Conservation (phyloP, 2,329 filamentous ascomycete genomes). For the Aureobasidium sp. region DNA sequence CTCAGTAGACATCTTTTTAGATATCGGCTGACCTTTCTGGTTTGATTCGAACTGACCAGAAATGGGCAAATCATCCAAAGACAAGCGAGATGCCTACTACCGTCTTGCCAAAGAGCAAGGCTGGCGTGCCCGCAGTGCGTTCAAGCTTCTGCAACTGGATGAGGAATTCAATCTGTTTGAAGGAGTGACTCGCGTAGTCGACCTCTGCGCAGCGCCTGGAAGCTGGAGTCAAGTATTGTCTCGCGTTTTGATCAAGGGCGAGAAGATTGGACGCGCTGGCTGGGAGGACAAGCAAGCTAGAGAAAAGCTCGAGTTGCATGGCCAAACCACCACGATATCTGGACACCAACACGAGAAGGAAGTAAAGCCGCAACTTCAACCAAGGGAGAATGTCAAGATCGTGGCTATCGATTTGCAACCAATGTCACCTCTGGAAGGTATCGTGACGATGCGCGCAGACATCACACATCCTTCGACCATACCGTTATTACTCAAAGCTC, state of each 20-base stretch:
- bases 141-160: conserved; percentile 93
- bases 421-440: conserved; percentile 87
- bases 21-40: too few relatives aligned
- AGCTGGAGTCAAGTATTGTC: conserved; percentile 98
- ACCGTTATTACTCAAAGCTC: conserved; percentile 72
- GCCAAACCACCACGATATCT: conserved; percentile 27
- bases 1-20: too few relatives aligned
- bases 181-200: conserved; percentile 83
- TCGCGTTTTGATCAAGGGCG: conserved; percentile 83
- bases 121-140: conserved; percentile 91
- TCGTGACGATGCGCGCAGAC: conserved; percentile 84
- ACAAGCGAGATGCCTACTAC: conserved; percentile 97
- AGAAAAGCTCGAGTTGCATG: conserved; percentile 48
- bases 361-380: conserved; percentile 11
- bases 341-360: neutral
- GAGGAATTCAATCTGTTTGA: conserved; percentile 93
- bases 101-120: conserved; percentile 97
- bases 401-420: conserved; percentile 94
- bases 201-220: conserved; percentile 89
- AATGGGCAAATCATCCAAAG: conserved; percentile 76
- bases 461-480: conserved; percentile 97
- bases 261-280: conserved; percentile 75
- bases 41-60: neutral
- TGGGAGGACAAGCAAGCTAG: conserved; percentile 78
- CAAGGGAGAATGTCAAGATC: conserved; percentile 63